phyloP scores from a whole-genome alignment of 441 rosid genomes.

The California macrophylla region DNA sequence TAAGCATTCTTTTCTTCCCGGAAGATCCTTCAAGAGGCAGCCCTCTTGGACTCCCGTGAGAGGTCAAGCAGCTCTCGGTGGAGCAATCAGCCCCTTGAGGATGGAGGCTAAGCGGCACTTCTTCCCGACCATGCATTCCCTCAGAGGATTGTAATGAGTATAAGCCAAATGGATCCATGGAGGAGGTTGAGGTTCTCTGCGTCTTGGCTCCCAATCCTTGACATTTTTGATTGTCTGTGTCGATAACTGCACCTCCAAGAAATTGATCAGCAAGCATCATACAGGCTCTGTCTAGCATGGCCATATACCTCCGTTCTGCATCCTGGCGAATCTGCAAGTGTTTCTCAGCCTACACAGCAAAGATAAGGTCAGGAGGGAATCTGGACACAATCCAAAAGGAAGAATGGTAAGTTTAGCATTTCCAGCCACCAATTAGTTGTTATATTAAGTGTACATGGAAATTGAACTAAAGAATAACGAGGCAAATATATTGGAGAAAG shows the following conservation, averaged over 20 bases:
- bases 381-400: neutral
- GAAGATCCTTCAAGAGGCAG: constrained; percentile 36
- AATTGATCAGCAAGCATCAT: constrained; percentile 56
- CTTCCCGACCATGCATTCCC: constrained; percentile 29
- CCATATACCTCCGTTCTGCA: constrained; percentile 47
- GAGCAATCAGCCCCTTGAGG: constrained; percentile 53
- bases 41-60: constrained; percentile 45
- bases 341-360: constrained; percentile 41
- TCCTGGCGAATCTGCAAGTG: constrained; percentile 53
- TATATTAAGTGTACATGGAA: too few species aligned
- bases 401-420: too few species aligned
- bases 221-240: constrained; percentile 23
- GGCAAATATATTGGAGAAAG: neutral
- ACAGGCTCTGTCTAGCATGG: constrained; percentile 61
- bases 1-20: constrained; percentile 33
- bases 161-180: constrained; percentile 36
- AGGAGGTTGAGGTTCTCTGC: constrained; percentile 20
- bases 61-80: constrained; percentile 62
- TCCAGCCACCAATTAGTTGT: too few species aligned
- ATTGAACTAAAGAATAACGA: too few species aligned
- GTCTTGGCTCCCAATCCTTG: constrained; percentile 24
- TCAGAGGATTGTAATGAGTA: constrained; percentile 25
- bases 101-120: constrained; percentile 28
- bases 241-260: constrained; percentile 31
- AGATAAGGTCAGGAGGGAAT: too few species aligned